Base-by-base conservation (phyloP, 495 filamentous ascomycete genomes). In the Penicillium steckii region DNA sequence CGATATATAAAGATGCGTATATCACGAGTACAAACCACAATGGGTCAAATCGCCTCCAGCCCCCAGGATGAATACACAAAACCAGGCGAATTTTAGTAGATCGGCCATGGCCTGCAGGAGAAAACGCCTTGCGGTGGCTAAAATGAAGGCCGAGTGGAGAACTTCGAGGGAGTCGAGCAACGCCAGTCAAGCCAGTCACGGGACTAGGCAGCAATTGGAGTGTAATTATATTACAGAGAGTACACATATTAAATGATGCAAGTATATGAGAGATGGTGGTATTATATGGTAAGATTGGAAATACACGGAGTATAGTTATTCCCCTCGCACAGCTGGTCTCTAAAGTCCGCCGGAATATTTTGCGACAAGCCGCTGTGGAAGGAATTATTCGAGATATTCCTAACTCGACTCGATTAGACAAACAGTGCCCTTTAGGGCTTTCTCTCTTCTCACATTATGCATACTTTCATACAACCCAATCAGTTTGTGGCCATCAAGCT, bases 401-500 rank as follows among this genome's bases (percentile, higher is more conserved):
- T 29, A 5, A 29, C 27, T 5, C 27, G 27, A 29, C 12, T 29
- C 27, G 27, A 29, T 29, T 12, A 12, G 35, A 38, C 35, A 17
- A 38, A 17, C 17, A 6, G 12, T 12, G 27, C 27, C 27, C 27
- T 29, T 5, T 12, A 4, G 35, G n/a, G 26, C 44, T 52, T 32
- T 21, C 26, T 30, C 15, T 8, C n/a, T 17, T 30, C 22, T 4
- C 18, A 3, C 46, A 64, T 21, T 26, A 75, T 78, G 74, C 68
- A 74, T 57, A 72, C 74, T 8, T 73, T 78, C 25, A 77, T 93
- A 53, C 74, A 78, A 48, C 85, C 87, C 5, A 69, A 87, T 60
- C 74, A 82, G 10, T 83, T 80, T 65, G 79, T 89, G 47, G 82
- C 70, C 21, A 66, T 93, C 21, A 78, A 82, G 53, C 77, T 91